These are phyloP conservation scores for Lophium mytilinum DNA, from an alignment of 495 filamentous ascomycete species.

Conservation along the genomic window DNA sequence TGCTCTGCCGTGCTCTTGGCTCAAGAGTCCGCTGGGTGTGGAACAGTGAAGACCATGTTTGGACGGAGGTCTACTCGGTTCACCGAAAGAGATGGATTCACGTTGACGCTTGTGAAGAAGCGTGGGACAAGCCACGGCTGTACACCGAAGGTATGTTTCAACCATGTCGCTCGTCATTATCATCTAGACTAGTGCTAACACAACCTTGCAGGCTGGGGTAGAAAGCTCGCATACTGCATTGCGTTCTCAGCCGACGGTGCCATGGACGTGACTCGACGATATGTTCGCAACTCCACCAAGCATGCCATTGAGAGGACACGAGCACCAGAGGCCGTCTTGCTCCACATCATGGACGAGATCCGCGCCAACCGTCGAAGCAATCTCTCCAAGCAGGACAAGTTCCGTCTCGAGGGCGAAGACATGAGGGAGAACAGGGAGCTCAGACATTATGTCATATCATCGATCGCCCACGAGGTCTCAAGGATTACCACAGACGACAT, in stretches of 20 bases:
- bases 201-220: conserved; percentile 60
- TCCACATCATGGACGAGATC: conserved; percentile 86
- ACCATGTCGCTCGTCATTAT: neutral
- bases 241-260: conserved; percentile 94
- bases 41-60: conserved; percentile 95
- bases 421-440: conserved; percentile 79
- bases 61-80: conserved; percentile 96
- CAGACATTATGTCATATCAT: conserved; percentile 60
- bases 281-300: conserved; percentile 73
- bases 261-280: conserved; percentile 90
- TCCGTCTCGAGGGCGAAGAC: conserved; percentile 81
- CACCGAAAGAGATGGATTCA: conserved; percentile 94
- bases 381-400: conserved; percentile 69
- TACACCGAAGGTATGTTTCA: conserved; percentile 70
- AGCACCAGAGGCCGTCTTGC: conserved; percentile 78
- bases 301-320: conserved; percentile 63
- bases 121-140: conserved; percentile 88
- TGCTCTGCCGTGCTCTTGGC: conserved; percentile 91
- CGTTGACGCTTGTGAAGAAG: conserved; percentile 88
- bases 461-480: conserved; percentile 57
- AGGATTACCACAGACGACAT: conserved; percentile 35
- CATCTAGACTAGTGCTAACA: conserved; percentile 7
- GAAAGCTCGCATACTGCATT: conserved; percentile 93
- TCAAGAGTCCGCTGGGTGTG: conserved; percentile 94
- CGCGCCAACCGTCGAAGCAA: conserved; percentile 69